Evolutionary conservation across 495 filamentous ascomycete genomes (phyloP), one percentile per base, ranked within the genome.

Genomic region (Aspergillus wentii): DNA sequence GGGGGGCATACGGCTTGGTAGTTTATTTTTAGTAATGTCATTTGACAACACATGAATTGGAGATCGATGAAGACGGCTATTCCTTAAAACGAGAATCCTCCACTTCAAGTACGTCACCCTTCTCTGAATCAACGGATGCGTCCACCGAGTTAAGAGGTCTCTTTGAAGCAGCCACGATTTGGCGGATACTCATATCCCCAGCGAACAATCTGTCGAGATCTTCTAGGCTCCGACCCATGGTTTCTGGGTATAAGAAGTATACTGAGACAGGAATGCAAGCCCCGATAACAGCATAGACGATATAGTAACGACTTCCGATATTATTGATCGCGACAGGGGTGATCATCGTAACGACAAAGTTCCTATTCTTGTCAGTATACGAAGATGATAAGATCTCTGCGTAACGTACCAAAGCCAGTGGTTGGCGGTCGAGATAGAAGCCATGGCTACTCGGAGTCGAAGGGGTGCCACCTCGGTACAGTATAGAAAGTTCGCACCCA

Each of bases 161-260:
- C n/a, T n/a, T n/a, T n/a, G n/a, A n/a, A n/a, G n/a, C n/a, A n/a
- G n/a, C n/a, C n/a, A n/a, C n/a, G n/a, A n/a, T n/a, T n/a, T n/a
- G n/a, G n/a, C n/a, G n/a, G n/a, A n/a, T n/a, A n/a, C n/a, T n/a
- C n/a, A n/a, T n/a, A n/a, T n/a, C n/a, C n/a, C n/a, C n/a, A n/a
- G n/a, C n/a, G n/a, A n/a, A n/a, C n/a, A n/a, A n/a, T n/a, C n/a
- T n/a, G n/a, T 37, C 35, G 4, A 37, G 26, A 9, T 37, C 35
- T 37, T 37, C 35, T 16, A 37, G 23, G 11, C 21, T 27, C 3
- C 35, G 35, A 17, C 35, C 35, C 35, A 37, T 37, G 7, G 35
- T 37, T 37, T 83, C 78, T 0, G 78, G 78, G 51, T 74, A 80
- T 59, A 82, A 73, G 65, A 79, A 78, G 51, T 78, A 80, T 20